These are phyloP conservation scores for Apiospora koreana DNA, from an alignment of 2,329 filamentous ascomycete genomes.

Conservation along the genomic window DNA sequence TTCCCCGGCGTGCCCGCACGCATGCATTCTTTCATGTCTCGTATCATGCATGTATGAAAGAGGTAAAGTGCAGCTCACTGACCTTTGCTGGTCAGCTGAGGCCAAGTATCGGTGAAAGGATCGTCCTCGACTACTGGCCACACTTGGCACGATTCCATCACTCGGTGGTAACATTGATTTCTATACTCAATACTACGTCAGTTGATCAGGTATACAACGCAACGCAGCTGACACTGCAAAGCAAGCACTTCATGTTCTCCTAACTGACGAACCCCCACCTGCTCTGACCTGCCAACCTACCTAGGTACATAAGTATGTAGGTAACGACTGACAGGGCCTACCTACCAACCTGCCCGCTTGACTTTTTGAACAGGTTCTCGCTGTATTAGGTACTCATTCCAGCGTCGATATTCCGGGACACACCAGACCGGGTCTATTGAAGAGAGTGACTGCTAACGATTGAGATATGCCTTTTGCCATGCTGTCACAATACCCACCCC, in stretches of 20 bases:
- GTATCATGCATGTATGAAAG: background rate
- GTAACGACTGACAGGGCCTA: background rate
- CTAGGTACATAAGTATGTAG: too few relatives aligned
- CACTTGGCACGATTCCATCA: slow-evolving; percentile 3
- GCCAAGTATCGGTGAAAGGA: background rate
- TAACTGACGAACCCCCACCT: background rate
- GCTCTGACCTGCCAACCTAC: too few relatives aligned
- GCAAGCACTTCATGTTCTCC: too few relatives aligned
- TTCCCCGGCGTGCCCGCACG: background rate
- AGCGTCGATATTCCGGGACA: background rate
- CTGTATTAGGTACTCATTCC: background rate
- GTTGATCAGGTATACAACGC: background rate
- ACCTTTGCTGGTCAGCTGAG: background rate
- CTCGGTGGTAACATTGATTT: background rate
- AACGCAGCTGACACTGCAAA: background rate
- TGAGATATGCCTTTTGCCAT: background rate
- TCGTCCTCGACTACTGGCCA: background rate
- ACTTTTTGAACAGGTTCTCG: background rate
- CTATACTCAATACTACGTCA: background rate
- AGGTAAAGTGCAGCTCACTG: background rate
- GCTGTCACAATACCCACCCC: background rate
- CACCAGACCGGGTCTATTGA: background rate
- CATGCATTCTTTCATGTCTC: background rate
- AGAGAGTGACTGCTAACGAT: background rate
- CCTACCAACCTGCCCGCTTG: background rate